These are phyloP conservation scores for Jimgerdemannia lactiflua DNA, from an alignment of 192 early-diverging fungal species.

Conservation along the genomic window DNA sequence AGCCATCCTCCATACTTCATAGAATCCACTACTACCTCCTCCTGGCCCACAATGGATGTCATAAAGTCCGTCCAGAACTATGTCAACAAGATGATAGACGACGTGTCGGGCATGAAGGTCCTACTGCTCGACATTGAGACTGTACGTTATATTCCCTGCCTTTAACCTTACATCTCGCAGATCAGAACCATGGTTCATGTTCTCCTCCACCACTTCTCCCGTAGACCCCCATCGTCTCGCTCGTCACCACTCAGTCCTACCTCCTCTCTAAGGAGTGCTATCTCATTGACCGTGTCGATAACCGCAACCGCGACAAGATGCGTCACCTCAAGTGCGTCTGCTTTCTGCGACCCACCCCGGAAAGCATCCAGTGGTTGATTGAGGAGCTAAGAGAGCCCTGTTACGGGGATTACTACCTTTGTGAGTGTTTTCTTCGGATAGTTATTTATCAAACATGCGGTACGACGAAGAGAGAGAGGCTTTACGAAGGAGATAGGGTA, in stretches of 20 bases:
- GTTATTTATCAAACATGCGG: constrained; percentile 1
- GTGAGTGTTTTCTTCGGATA: constrained; percentile 37
- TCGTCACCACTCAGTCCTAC: constrained; percentile 90
- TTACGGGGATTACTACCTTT: constrained; percentile 97
- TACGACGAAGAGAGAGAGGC: no score
- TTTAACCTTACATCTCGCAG: not conserved
- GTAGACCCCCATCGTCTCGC: constrained; percentile 91
- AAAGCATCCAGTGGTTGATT: constrained; percentile 81
- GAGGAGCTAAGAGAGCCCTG: constrained; percentile 90
- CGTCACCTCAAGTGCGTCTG: constrained; percentile 93
- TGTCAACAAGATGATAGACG: constrained; percentile 87
- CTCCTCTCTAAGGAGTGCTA: constrained; percentile 92
- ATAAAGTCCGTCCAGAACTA: constrained; percentile 85
- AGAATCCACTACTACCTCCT: not conserved
- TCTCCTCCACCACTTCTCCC: constrained; percentile 3
- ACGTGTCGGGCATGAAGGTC: constrained; percentile 97
- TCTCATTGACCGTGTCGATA: constrained; percentile 92
- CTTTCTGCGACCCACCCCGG: constrained; percentile 83
- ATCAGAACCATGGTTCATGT: not conserved
- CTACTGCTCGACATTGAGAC: constrained; percentile 92
- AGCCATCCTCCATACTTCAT: no score
- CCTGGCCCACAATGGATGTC: constrained; percentile 57
- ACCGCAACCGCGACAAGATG: constrained; percentile 83
- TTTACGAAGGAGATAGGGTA: no score
- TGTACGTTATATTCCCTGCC: constrained; percentile 38